These are phyloP conservation scores for Mercurialis annua DNA, from an alignment of 345 rosid genomes.

Conservation along the genomic window DNA sequence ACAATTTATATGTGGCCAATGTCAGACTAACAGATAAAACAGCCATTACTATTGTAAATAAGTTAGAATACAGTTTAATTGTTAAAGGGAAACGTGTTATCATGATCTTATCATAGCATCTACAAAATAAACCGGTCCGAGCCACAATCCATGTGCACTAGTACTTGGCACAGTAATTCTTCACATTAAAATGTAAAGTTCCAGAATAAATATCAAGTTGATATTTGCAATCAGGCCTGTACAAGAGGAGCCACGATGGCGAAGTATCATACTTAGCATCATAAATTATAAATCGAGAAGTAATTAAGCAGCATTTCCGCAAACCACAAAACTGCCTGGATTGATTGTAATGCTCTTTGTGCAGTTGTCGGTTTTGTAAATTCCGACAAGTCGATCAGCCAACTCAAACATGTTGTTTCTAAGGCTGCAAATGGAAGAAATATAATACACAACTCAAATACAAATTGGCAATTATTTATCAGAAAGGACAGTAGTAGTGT, in stretches of 20 bases:
- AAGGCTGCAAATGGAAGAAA: conserved; percentile 50
- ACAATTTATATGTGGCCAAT: too few relatives aligned
- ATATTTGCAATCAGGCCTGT: conserved; percentile 7
- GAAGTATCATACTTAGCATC: neutral
- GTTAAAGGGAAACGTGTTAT: neutral
- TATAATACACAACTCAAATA: neutral
- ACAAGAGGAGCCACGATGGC: neutral
- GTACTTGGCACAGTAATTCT: neutral
- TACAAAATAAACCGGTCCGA: neutral
- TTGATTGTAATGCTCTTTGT: conserved; percentile 94
- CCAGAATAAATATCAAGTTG: conserved; percentile 21
- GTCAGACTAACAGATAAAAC: neutral
- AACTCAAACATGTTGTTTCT: conserved; percentile 99
- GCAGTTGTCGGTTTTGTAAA: conserved; percentile 95
- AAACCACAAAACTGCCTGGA: conserved; percentile 78
- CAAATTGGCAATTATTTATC: neutral
- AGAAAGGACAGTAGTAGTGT: neutral
- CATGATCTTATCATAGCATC: neutral
- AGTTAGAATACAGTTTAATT: neutral
- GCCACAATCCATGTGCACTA: neutral
- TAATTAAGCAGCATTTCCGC: conserved; percentile 48
- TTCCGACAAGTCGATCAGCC: conserved; percentile 91
- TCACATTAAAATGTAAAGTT: neutral
- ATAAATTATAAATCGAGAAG: too few relatives aligned
- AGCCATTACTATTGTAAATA: neutral